A percentile compares a stretch with the other conserved stretches of the same genome.
Conservation (phyloP, 805 yeast genomes). For the Kregervanrija pseudodelftensis region DNA sequence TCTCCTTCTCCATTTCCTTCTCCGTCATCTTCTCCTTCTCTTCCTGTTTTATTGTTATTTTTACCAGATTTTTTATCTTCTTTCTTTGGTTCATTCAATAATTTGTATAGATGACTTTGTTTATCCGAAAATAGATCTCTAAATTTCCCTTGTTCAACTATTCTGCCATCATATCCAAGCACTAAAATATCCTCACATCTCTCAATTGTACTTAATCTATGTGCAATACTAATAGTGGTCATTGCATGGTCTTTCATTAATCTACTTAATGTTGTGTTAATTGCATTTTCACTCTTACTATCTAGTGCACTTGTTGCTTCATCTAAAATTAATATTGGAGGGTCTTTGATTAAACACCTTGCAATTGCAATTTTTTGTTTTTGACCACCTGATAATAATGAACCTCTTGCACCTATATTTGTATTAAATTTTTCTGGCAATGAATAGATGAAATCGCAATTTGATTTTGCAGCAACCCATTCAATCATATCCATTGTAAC, state of each 20-base stretch:
- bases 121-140: conserved; percentile 43
- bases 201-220: conserved; percentile 80
- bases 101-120: conserved; percentile 25
- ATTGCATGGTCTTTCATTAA: conserved; percentile 56
- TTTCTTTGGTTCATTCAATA: conserved; percentile 21
- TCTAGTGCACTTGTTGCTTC: conserved; percentile 94
- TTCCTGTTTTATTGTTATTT: conserved; percentile 10
- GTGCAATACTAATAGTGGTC: conserved; percentile 84
- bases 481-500: conserved; percentile 54
- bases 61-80: conserved; percentile 1
- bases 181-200: conserved; percentile 79
- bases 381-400: conserved; percentile 61
- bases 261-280: conserved; percentile 61
- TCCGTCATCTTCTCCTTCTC: conserved; percentile 9
- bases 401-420: conserved; percentile 76
- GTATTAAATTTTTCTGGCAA: conserved; percentile 84
- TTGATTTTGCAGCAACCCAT: conserved; percentile 64
- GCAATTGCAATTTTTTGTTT: conserved; percentile 75
- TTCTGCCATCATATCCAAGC: conserved; percentile 66
- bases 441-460: conserved; percentile 64
- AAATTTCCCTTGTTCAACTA: conserved; percentile 70
- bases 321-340: conserved; percentile 55
- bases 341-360: conserved; percentile 61
- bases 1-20: conserved; percentile 5
- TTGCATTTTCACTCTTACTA: conserved; percentile 77